phyloP scores from a whole-genome alignment of 257 asterid genomes.

The Salvia hispanica region DNA sequence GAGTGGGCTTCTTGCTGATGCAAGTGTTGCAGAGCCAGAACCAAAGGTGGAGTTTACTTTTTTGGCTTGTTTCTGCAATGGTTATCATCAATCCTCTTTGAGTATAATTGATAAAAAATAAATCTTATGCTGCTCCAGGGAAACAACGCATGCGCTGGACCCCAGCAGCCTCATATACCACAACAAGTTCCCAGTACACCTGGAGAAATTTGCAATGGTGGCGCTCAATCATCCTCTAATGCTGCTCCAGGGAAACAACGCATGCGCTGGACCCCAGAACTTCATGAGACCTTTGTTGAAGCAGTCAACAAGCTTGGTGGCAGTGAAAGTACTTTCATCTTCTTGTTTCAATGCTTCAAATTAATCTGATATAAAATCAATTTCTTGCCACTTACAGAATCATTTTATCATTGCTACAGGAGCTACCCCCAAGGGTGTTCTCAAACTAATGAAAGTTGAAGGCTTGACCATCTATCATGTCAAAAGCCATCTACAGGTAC shows the following conservation, averaged over 20 bases:
- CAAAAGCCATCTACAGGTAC: slow-evolving; percentile 77
- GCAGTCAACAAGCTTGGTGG: slow-evolving; percentile 93
- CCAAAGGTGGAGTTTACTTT: slow-evolving; percentile 41
- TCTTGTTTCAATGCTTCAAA: slow-evolving; percentile 25
- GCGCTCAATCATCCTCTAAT: slow-evolving; percentile 49
- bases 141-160: no score
- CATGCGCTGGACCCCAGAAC: slow-evolving; percentile 96
- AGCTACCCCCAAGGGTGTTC: slow-evolving; percentile 93
- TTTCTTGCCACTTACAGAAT: slow-evolving; percentile 15
- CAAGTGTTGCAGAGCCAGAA: slow-evolving; percentile 48
- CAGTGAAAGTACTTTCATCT: slow-evolving; percentile 64
- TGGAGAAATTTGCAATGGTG: slow-evolving; percentile 49
- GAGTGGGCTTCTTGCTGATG: slow-evolving; percentile 64
- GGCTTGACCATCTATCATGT: slow-evolving; percentile 86
- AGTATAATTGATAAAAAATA: neutral
- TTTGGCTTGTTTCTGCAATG: slow-evolving; percentile 22
- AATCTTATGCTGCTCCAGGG: no score
- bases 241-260: slow-evolving; percentile 69
- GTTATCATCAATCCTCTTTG: slow-evolving; percentile 10
- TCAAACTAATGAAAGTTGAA: slow-evolving; percentile 80
- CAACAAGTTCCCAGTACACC: slow-evolving; percentile 51
- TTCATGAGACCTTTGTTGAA: slow-evolving; percentile 88
- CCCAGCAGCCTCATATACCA: slow-evolving; percentile 44
- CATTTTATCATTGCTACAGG: slow-evolving; percentile 43
- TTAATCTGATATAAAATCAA: slow-evolving; percentile 26